These are phyloP conservation scores for Pinus albicaulis DNA, from an alignment of 75 land plant species.

Conservation along the genomic window DNA sequence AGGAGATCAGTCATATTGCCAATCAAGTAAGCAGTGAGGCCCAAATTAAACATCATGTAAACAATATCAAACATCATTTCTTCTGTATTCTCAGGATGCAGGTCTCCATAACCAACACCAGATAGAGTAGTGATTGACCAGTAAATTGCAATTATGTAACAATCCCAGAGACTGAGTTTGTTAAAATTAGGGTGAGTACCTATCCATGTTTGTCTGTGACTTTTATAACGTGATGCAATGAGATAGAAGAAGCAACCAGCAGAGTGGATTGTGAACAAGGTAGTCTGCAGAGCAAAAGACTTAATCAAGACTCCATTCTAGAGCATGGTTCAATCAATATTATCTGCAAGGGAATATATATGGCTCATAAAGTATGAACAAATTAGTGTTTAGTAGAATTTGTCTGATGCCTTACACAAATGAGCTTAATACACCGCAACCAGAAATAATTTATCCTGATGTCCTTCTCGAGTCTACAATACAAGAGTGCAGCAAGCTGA, in stretches of 20 bases:
- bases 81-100: conserved; percentile 51
- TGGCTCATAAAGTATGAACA: not conserved
- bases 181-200: conserved; percentile 11
- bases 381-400: not conserved
- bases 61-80: conserved; percentile 48
- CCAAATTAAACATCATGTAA: conserved; percentile 75
- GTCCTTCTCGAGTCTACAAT: conserved; percentile 70
- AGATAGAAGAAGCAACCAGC: conserved; percentile 63
- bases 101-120: conserved; percentile 72
- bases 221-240: conserved; percentile 40
- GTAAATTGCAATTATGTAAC: conserved; percentile 57
- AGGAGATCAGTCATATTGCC: conserved; percentile 89
- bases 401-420: conserved; percentile 5
- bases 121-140: conserved; percentile 68
- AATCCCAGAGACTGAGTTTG: conserved; percentile 37
- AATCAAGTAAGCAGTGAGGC: conserved; percentile 74
- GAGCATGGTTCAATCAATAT: no score
- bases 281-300: conserved; percentile 33
- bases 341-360: no score
- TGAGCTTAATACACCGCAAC: conserved; percentile 52
- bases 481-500: not conserved
- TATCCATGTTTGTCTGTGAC: conserved; percentile 48
- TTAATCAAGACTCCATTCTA: not conserved
- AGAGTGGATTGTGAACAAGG: conserved; percentile 52
- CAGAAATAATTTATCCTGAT: conserved; percentile 68